Evolutionary conservation across 176 grass and related monocot genomes (phyloP).

Genomic region (Musa schizocarpa): DNA sequence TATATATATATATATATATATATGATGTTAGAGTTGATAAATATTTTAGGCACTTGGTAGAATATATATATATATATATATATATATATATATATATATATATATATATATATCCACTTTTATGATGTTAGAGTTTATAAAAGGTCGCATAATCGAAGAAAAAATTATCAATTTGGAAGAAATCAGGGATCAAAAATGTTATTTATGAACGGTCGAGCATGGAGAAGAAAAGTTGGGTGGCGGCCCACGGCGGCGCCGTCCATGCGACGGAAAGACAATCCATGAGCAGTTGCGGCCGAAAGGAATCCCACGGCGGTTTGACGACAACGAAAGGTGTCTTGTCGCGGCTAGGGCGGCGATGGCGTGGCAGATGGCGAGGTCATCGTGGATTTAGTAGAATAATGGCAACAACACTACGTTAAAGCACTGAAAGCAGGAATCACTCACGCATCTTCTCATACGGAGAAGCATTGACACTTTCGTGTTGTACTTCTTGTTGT

Average conservation of each 20-base stretch:
- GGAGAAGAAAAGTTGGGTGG: background rate
- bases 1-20: too few species aligned
- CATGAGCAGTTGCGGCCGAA: background rate
- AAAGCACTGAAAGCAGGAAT: background rate
- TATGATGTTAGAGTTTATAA: too few species aligned
- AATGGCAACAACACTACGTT: background rate
- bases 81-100: too few species aligned
- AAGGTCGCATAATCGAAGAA: too few species aligned
- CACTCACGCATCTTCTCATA: background rate
- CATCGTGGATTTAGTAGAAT: background rate
- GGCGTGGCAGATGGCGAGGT: slow-evolving; percentile 23
- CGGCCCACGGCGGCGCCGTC: background rate
- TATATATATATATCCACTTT: too few species aligned
- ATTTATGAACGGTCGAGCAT: too few species aligned
- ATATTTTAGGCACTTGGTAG: too few species aligned
- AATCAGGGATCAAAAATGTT: too few species aligned
- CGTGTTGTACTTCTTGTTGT: background rate
- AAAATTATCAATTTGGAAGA: too few species aligned
- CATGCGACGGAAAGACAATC: background rate
- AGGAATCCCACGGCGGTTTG: background rate
- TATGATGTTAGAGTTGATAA: too few species aligned
- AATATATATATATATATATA: too few species aligned
- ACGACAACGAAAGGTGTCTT: background rate
- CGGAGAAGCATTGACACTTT: background rate
- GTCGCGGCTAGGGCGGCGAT: background rate